Base-by-base conservation (phyloP, 108 stramenopile genomes). In the Cyclotella cryptica region DNA sequence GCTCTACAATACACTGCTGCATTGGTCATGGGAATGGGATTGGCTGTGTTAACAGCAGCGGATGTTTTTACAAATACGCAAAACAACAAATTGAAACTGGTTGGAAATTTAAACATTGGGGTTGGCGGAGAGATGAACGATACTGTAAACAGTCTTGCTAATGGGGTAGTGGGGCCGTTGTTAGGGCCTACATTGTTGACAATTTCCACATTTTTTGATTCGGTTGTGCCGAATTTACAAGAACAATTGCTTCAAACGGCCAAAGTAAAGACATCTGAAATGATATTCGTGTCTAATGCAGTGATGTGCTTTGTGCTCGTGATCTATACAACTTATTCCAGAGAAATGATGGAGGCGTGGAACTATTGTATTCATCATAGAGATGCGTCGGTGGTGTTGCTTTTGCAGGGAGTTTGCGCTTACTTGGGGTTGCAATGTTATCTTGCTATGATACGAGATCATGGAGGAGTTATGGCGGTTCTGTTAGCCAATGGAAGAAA, bases 401-500 rank as follows among this genome's bases (percentile, higher is more conserved):
- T 67, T 9, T 21, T 57, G 22, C 81, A 83, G 66, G 81, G 72
- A 0, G 9, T 66, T 14, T 69, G 69, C 30, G 81, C 74, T 45
- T 83, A 83, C 41, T 60, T 79, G n/a, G 81, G 81, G 52, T 46
- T 83, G 11, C 62, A 71, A 24, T 69, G 77, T 30, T 84, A 84
- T 45, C 78, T 84, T 28, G 44, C 72, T 40, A 79, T 84, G 21
- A 75, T 84, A 54, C 78, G 78, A 61, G 69, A 74, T 41, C 65
- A 75, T 29, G 78, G 78, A 26, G 83, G 83, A 24, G 83, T 84
- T 18, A 46, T 69, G 29, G 83, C 62, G 7, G 83, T 79, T 18
- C 47, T 83, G 30, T 22, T 79, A 28, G 78, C 82, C 21, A 79
- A 78, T 45, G 82, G 77, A 46, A 77, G 82, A 19, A 83, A 83